Base-by-base conservation (phyloP, 148 eudicot genomes). In the Rhododendron williamsianum region DNA sequence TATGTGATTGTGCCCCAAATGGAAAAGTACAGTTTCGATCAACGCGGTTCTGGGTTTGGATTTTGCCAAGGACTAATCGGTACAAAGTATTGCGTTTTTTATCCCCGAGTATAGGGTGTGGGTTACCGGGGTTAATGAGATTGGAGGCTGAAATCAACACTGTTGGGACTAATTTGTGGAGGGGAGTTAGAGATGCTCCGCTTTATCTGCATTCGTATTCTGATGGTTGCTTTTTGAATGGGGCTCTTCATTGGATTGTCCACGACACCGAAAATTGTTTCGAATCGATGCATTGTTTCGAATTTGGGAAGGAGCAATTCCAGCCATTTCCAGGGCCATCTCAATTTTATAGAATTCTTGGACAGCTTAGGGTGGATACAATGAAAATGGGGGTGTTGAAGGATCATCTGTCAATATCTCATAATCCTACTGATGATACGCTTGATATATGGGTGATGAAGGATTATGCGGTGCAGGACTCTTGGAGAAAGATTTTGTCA, bases 161-260 rank as follows among this genome's bases (percentile, higher is more conserved):
- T 27, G 80, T 86, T 0, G 89, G 88, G 54, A 36, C 69, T 12
- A 52, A 25, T 54, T 13, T 46, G 4, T 89, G 92, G 91, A 86
- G 93, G 71, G 82, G 45, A 81, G 76, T 89, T 36, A 87, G 86
- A 76, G 88, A 83, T 25, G 85, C 82, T 4, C 90, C 89, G 0
- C 78, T 13, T n/a, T 67, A 65, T 33, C 86, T 89, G 30, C 93
- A 89, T 4, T 85, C 89, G 4, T 80, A 52, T 23, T 81, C 87
- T n/a, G 87, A 87, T 18, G 90, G 93, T 3, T 91, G 86, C 74
- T 91, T 83, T n/a, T 78, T 87, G 0, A 56, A 88, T 74, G 86
- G 85, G 52, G 84, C 84, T 3, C 86, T 91, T 16, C 91, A 91
- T 81, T 91, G 91, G 91, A 91, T 91, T 18, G 5, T 91, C 36